Conservation (phyloP, 2,329 filamentous ascomycete genomes). For the Coniochaeta hoffmannii region DNA sequence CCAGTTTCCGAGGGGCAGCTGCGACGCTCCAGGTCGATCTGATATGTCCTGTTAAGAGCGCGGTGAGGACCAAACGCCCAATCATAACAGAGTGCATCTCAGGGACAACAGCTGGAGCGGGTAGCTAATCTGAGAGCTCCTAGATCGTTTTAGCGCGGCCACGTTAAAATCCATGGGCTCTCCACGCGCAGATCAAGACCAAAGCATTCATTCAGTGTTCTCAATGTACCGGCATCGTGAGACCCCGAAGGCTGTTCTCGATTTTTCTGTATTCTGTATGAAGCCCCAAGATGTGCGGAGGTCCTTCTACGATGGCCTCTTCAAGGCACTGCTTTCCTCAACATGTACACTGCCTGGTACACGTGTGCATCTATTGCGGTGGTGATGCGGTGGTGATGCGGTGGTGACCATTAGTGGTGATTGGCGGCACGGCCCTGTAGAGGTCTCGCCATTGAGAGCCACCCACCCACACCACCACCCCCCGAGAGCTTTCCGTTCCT, state of each 20-base stretch:
- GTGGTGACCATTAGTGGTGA: not conserved
- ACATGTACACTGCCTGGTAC: too few relatives aligned
- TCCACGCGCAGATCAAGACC: not conserved
- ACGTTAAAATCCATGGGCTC: not conserved
- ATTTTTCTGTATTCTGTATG: too few relatives aligned
- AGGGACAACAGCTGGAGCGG: not conserved
- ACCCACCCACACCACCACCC: not conserved
- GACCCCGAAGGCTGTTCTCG: too few relatives aligned
- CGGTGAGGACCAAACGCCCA: not conserved
- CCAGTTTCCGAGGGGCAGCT: conserved; percentile 14
- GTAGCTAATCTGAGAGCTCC: not conserved
- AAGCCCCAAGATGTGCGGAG: too few relatives aligned
- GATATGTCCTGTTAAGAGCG: not conserved
- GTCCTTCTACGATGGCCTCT: too few relatives aligned
- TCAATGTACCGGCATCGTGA: too few relatives aligned
- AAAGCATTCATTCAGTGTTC: not conserved
- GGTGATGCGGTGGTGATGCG: too few relatives aligned
- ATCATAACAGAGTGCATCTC: not conserved
- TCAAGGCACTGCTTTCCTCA: too few relatives aligned
- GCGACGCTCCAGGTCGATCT: not conserved
- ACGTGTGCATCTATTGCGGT: too few relatives aligned
- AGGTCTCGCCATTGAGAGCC: not conserved
- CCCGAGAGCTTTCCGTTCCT: not conserved
- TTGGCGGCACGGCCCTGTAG: not conserved
- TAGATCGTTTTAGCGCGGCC: not conserved